Percentiles rank a stretch among this genome's conserved stretches.
phyloP scores from a whole-genome alignment of 768 basidiomycete genomes.

The Serendipita indica region DNA sequence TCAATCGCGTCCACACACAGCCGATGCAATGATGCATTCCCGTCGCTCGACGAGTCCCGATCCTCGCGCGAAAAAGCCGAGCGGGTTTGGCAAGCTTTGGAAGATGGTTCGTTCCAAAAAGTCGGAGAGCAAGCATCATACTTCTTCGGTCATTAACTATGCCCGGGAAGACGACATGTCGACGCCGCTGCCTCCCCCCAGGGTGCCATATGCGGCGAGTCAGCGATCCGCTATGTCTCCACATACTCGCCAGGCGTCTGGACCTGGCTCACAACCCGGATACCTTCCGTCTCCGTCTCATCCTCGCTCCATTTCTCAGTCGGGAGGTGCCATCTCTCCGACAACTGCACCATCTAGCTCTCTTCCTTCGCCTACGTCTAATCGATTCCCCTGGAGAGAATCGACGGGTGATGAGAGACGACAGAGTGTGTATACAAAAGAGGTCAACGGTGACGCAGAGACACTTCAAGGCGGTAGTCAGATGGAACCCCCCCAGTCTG shows the following conservation, averaged over 20 bases:
- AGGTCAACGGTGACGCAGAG: background rate
- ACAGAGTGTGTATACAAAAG: slow-evolving; percentile 8
- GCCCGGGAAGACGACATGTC: slow-evolving; percentile 40
- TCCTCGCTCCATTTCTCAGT: slow-evolving; percentile 13
- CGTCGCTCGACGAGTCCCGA: slow-evolving; percentile 17
- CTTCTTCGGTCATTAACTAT: slow-evolving; percentile 24
- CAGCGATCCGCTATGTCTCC: slow-evolving; percentile 24
- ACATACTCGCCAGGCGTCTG: slow-evolving; percentile 32
- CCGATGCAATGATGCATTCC: slow-evolving; percentile 20
- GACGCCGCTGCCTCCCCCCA: slow-evolving; percentile 71
- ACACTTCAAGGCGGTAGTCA: background rate
- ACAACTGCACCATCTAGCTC: slow-evolving; percentile 62
- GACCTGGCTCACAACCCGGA: slow-evolving; percentile 25
- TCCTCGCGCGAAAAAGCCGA: slow-evolving; percentile 57
- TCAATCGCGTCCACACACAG: slow-evolving; percentile 20
- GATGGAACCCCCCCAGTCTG: background rate
- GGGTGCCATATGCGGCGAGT: slow-evolving; percentile 71
- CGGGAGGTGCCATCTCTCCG: slow-evolving; percentile 40
- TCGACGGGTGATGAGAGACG: slow-evolving; percentile 12
- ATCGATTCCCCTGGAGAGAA: slow-evolving; percentile 19
- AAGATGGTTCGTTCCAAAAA: slow-evolving; percentile 48
- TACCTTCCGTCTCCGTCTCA: slow-evolving; percentile 43
- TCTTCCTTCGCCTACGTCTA: slow-evolving; percentile 62
- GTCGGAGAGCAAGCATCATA: slow-evolving; percentile 18
- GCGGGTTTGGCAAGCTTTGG: slow-evolving; percentile 69